Base-by-base conservation (phyloP, 331 rosid species). In the Erythrophleum ivorense region DNA sequence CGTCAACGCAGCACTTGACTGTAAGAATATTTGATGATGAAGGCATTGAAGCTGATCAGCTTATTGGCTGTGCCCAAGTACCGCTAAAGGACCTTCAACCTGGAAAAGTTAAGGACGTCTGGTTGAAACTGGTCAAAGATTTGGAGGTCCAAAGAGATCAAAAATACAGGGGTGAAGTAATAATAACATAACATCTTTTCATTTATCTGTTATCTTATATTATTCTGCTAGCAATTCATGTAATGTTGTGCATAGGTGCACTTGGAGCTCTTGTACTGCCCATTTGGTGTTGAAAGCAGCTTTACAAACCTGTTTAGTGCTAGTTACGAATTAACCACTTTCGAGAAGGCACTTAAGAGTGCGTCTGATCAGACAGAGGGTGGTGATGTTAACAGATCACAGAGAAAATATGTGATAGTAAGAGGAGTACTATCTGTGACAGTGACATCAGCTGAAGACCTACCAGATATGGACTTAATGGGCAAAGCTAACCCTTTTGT, bases 401-500 rank as follows among this genome's bases (percentile, higher is more conserved):
- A 55, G 92, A 95, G 66, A 85, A 93, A 79, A 81, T 34, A 84
- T 43, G 92, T 86, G 80, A 91, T 93, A 79, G 88, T 92, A 65
- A 87, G 98, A 91, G 97, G 98, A 48, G 98, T 95, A 63, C 81
- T 95, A 15, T 90, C 97, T 50, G 94, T 95, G 64, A 93, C 99
- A 31, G 92, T 93, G 58, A 86, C 93, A 80, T 89, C 97, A 58
- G 99, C 99, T 9, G 97, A 95, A 85, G 95, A 92, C 57, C 85
- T 95, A 41, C 98, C 99, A 15, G 66, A 15, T 8, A 92, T 83
- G 36, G 98, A 95, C 84, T 86, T 92, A 15, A 80, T 87, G 85
- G 99, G 99, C 84, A 92, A 92, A 86, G 90, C 98, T 10, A 98
- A 95, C 64, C 97, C 99, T 6, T 95, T 72, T 80, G 99, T 91